phyloP scores from a whole-genome alignment of 768 basidiomycete genomes.

The Collybiopsis confluens region DNA sequence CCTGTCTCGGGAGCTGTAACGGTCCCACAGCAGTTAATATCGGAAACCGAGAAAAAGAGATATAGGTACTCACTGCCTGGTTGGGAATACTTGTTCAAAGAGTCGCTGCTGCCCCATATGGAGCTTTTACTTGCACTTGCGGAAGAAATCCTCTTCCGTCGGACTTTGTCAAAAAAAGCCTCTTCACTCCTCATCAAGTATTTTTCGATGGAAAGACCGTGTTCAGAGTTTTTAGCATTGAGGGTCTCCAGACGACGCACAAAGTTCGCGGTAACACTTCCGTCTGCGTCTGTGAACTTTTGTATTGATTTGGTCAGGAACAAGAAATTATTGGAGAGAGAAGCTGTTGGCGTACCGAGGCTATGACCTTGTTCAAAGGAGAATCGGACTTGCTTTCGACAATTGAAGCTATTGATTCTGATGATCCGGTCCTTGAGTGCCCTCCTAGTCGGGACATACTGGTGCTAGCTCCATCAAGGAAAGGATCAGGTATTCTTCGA shows the following conservation, averaged over 20 bases:
- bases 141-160: conserved; percentile 81
- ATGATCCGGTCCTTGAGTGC: conserved; percentile 77
- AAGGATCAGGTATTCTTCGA: conserved; percentile 78
- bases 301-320: conserved; percentile 6
- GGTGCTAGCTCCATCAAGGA: conserved; percentile 67
- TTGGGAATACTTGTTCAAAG: conserved; percentile 51
- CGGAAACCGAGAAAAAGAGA: no score
- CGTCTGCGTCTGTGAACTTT: conserved; percentile 91
- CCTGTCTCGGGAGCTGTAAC: conserved; percentile 46
- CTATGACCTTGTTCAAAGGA: conserved; percentile 90
- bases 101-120: conserved; percentile 61
- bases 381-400: conserved; percentile 89
- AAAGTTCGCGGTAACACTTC: conserved; percentile 86
- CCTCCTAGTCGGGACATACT: conserved; percentile 70
- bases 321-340: neutral
- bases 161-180: conserved; percentile 86
- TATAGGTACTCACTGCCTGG: conserved; percentile 57
- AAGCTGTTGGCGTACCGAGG: conserved; percentile 51
- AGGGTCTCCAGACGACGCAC: conserved; percentile 78
- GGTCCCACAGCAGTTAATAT: neutral
- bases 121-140: conserved; percentile 68
- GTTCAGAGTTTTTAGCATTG: conserved; percentile 83
- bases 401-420: conserved; percentile 90
- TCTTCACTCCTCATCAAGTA: conserved; percentile 90
- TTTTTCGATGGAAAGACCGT: conserved; percentile 89